These are phyloP conservation scores for Aspergillus heteromorphus DNA, from an alignment of 495 filamentous ascomycete genomes.

Conservation along the genomic window DNA sequence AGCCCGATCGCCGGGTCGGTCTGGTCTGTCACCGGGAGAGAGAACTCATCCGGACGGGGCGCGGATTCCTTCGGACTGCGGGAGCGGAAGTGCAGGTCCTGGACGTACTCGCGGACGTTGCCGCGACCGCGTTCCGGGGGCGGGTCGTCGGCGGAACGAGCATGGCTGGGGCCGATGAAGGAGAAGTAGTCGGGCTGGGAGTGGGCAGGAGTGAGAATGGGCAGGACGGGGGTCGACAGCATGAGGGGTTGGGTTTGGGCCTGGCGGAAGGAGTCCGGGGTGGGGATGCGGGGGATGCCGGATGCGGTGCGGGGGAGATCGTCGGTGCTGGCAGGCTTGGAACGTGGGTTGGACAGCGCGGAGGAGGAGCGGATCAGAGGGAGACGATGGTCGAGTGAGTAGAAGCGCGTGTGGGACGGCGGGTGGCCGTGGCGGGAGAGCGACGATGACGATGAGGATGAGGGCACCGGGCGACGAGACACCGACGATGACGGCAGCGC, in stretches of 20 bases:
- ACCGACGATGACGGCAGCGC: no score
- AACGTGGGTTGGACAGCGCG: no score
- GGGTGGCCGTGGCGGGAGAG: not conserved
- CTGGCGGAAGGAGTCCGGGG: not conserved
- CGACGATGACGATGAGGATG: not conserved
- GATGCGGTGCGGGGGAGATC: not conserved
- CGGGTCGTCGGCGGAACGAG: not conserved
- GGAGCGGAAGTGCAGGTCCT: conserved; percentile 24
- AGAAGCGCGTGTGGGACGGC: not conserved
- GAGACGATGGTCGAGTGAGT: not conserved
- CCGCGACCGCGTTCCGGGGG: conserved; percentile 15
- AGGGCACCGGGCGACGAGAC: not conserved
- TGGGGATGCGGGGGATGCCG: not conserved
- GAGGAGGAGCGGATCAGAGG: not conserved
- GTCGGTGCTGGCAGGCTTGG: not conserved
- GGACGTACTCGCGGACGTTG: conserved; percentile 15
- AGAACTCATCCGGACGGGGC: conserved; percentile 11
- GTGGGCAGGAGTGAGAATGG: conserved; percentile 4
- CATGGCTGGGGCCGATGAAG: conserved; percentile 7
- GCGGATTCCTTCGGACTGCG: conserved; percentile 22
- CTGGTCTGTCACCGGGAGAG: conserved; percentile 16
- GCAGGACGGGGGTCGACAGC: no score
- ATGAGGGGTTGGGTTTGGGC: conserved; percentile 1
- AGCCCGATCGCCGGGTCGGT: conserved; percentile 23
- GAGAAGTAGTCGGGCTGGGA: conserved; percentile 1